Evolutionary conservation across 805 yeast genomes (phyloP).

Genomic region (Candida ulmi): DNA sequence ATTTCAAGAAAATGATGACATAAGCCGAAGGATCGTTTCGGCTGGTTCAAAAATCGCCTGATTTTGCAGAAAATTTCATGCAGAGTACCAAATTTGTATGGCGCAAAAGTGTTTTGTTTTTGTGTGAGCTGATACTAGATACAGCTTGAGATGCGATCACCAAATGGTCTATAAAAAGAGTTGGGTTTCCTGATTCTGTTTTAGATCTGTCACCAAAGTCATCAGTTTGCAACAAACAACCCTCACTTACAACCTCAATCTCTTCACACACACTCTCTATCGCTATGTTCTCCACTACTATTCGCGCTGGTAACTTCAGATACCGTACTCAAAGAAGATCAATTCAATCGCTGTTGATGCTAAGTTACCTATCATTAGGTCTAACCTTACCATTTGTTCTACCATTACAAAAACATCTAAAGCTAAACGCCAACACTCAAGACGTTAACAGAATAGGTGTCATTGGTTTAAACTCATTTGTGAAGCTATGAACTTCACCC

Average conservation of each 20-base stretch:
- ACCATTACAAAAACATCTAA: neutral
- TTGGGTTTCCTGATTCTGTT: too few relatives aligned
- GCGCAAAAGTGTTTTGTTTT: neutral
- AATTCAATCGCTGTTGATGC: neutral
- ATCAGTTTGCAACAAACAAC: too few relatives aligned
- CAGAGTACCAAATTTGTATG: neutral
- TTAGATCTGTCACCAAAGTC: too few relatives aligned
- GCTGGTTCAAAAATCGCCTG: neutral
- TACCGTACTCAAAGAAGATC: neutral
- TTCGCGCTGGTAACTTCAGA: conserved; percentile 1
- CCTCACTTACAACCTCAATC: neutral
- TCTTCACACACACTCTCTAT: neutral
- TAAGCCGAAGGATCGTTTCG: neutral
- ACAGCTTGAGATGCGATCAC: too few relatives aligned
- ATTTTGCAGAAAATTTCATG: neutral
- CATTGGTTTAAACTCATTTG: conserved; percentile 1
- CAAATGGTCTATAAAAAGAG: neutral
- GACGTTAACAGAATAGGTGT: conserved; percentile 1
- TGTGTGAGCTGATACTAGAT: neutral
- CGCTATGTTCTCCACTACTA: neutral
- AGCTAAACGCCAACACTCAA: neutral
- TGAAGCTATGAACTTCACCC: neutral
- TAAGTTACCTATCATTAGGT: neutral
- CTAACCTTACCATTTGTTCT: neutral
- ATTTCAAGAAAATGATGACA: neutral